Evolutionary conservation across 2,329 filamentous ascomycete genomes (phyloP).

Genomic region (Xylaria hypoxylon): DNA sequence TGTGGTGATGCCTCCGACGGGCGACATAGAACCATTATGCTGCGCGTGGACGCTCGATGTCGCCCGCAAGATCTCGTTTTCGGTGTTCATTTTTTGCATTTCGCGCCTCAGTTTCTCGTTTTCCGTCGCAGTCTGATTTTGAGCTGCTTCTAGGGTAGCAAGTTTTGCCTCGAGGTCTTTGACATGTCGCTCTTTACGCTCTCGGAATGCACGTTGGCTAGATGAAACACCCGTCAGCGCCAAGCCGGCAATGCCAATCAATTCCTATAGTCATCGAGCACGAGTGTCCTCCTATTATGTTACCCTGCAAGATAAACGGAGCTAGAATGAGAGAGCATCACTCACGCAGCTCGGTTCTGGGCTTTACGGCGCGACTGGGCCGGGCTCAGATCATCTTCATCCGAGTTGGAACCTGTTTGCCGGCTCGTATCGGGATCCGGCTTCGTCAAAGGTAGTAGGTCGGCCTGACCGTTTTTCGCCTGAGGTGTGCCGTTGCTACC

Average conservation of each 20-base stretch:
- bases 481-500: conserved; percentile 36
- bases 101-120: conserved; percentile 89
- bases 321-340: conserved; percentile 43
- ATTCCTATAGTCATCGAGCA: neutral
- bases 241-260: neutral
- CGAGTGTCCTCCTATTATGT: neutral
- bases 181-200: conserved; percentile 94
- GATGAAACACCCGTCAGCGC: conserved; percentile 21
- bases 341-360: conserved; percentile 72
- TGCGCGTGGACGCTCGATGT: conserved; percentile 65
- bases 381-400: conserved; percentile 66
- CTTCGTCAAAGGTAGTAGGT: conserved; percentile 54
- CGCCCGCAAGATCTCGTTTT: conserved; percentile 92
- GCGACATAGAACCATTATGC: conserved; percentile 55
- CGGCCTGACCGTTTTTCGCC: conserved; percentile 46
- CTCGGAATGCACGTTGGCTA: conserved; percentile 94
- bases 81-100: conserved; percentile 84
- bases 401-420: conserved; percentile 62
- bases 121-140: conserved; percentile 78
- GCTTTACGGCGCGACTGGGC: conserved; percentile 70
- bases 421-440: conserved; percentile 56
- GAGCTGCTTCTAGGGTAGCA: conserved; percentile 78
- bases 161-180: conserved; percentile 93
- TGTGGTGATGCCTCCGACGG: conserved; percentile 62
- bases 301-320: neutral